Evolutionary conservation across 1,284 basidiomycete species (phyloP).

Genomic region (Melanopsichium pennsylvanicum): DNA sequence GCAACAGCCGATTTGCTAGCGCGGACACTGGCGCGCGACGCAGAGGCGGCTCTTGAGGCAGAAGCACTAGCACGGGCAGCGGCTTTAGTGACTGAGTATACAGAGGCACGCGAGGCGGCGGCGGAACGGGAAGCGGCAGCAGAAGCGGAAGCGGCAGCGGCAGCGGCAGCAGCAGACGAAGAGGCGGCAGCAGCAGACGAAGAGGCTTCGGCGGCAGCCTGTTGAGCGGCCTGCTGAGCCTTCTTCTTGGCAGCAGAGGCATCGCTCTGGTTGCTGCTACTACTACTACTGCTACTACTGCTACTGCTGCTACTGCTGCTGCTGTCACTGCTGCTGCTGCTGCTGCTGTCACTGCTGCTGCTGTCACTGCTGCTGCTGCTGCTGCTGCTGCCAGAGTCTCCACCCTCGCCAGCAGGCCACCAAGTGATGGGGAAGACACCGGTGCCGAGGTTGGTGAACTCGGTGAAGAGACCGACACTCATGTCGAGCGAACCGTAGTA

Average conservation of each 20-base stretch:
- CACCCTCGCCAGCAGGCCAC: slow-evolving; percentile 45
- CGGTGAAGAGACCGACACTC: slow-evolving; percentile 56
- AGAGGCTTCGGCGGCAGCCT: slow-evolving; percentile 26
- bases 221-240: slow-evolving; percentile 23
- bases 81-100: slow-evolving; percentile 40
- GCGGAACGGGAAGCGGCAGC: slow-evolving; percentile 41
- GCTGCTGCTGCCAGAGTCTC: slow-evolving; percentile 14
- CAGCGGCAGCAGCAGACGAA: slow-evolving; percentile 23
- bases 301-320: background rate
- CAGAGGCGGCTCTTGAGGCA: slow-evolving; percentile 23
- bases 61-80: slow-evolving; percentile 39
- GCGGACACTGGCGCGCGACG: slow-evolving; percentile 25
- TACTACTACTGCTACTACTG: slow-evolving; percentile 1
- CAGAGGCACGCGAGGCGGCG: slow-evolving; percentile 41
- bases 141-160: too few relatives aligned
- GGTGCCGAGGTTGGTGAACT: slow-evolving; percentile 47
- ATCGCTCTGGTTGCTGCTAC: background rate
- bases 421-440: slow-evolving; percentile 57
- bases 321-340: background rate
- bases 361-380: slow-evolving; percentile 8
- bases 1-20: slow-evolving; percentile 37
- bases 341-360: slow-evolving; percentile 18
- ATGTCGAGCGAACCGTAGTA: slow-evolving; percentile 57
- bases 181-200: slow-evolving; percentile 26
- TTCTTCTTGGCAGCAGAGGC: slow-evolving; percentile 28